Evolutionary conservation across 352 stramenopile genomes (phyloP).

Genomic region (Phytopythium chamaehyphon): DNA sequence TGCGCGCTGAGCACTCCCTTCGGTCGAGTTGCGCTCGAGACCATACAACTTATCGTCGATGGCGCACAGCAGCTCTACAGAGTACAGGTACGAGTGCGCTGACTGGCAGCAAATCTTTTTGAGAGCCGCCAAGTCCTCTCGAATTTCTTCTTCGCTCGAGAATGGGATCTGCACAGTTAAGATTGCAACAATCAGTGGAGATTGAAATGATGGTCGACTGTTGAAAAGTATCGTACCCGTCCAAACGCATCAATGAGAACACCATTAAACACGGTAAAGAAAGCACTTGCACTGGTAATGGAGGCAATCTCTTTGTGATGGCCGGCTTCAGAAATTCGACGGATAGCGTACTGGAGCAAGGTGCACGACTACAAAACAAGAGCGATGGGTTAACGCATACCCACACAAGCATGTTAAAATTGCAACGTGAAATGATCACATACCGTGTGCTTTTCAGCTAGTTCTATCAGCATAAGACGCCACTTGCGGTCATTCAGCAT

Average conservation of each 20-base stretch:
- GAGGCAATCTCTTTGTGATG: constrained; percentile 88
- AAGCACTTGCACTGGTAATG: constrained; percentile 77
- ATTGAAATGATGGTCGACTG: background rate
- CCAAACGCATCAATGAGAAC: constrained; percentile 75
- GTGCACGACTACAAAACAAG: constrained; percentile 52
- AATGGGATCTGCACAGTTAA: constrained; percentile 59
- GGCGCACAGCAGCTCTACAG: constrained; percentile 65
- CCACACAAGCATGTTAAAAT: too few species aligned
- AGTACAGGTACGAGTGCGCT: constrained; percentile 80
- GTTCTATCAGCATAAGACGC: constrained; percentile 81
- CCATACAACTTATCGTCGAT: constrained; percentile 67
- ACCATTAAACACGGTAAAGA: constrained; percentile 84
- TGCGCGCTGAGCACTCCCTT: constrained; percentile 22
- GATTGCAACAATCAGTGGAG: background rate
- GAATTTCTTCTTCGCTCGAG: constrained; percentile 71
- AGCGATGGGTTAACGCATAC: too few species aligned
- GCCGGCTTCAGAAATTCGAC: constrained; percentile 78
- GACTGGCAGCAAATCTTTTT: constrained; percentile 86
- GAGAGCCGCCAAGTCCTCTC: constrained; percentile 64
- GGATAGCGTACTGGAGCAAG: constrained; percentile 82
- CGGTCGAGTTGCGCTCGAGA: constrained; percentile 34
- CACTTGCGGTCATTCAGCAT: constrained; percentile 83
- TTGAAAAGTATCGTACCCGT: constrained; percentile 29
- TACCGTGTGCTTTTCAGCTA: constrained; percentile 84
- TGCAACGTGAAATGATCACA: too few species aligned